Evolutionary conservation across 768 basidiomycete genomes (phyloP), one percentile per base, ranked within the genome.

Genomic region (Collybia sp.): DNA sequence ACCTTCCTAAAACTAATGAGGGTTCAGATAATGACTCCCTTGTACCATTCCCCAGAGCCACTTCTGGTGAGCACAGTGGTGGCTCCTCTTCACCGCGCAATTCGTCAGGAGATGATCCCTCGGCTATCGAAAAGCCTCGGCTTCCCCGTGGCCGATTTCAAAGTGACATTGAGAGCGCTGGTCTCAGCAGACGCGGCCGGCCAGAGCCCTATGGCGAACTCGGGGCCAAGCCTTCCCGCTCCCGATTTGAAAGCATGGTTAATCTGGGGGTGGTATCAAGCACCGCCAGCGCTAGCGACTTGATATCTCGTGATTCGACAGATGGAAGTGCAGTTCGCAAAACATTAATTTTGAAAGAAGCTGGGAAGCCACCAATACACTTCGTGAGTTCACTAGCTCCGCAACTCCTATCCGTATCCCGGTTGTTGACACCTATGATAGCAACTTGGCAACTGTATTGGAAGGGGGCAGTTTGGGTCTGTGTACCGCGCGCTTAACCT

Each of bases 381-480:
- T 93, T 88, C 62, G 92, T 93, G 60, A 77, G 92, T 76, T 34
- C 5, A 6, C 41, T 41, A 17, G 44, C 17, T 46, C 53, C 32
- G 39, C 19, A 32, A 30, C 18, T 30, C 30, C 30, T 12, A 16
- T 47, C 37, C 40, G 25, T 15, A 32, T 38, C 39, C 12, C 50
- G 34, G 42, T 42, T 42, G 46, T 51, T 59, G 19, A 54, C 33
- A 36, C 33, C 43, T 9, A 37, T 45, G 53, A 25, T 59, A 97
- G 95, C 93, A 95, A 93, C 75, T 99, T 15, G 95, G 95, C 25
- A 94, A 96, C 65, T 94, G 92, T 62, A 95, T 99, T 52, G 95
- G 95, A 2, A 83, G 89, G 41, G 95, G 95, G 6, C 95, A 98
- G 69, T 98, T 97, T 63, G 95, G 95, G 20, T 82, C 93, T 8